phyloP scores from a whole-genome alignment of 306 rosid genomes.

The Dryas alaskensis region DNA sequence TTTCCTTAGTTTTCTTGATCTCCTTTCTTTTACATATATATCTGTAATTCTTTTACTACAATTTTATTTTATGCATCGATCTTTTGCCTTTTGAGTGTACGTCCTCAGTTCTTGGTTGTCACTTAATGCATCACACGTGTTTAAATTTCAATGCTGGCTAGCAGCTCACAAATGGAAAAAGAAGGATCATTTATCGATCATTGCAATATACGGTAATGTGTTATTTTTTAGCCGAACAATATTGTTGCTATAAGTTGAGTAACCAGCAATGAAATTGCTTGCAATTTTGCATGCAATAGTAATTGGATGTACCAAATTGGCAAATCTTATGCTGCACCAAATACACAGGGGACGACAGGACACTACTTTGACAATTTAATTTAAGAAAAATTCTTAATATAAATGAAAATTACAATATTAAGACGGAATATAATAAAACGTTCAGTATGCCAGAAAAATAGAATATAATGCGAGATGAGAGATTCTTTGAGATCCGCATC shows the following conservation, averaged over 20 bases:
- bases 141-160: background rate
- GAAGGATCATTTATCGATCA: background rate
- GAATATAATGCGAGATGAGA: too few relatives aligned
- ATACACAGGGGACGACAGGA: too few relatives aligned
- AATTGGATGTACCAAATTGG: too few relatives aligned
- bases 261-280: too few relatives aligned
- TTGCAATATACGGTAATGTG: background rate
- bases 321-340: too few relatives aligned
- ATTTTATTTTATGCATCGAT: slow-evolving; percentile 1
- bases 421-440: too few relatives aligned
- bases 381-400: too few relatives aligned
- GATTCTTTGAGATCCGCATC: too few relatives aligned
- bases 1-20: slow-evolving; percentile 12
- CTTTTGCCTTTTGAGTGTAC: slow-evolving; percentile 11
- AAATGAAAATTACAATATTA: too few relatives aligned
- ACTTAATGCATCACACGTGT: slow-evolving; percentile 33
- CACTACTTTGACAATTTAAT: too few relatives aligned
- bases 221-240: background rate
- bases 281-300: too few relatives aligned
- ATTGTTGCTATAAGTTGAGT: background rate
- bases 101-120: slow-evolving; percentile 26
- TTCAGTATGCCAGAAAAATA: too few relatives aligned
- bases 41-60: background rate
- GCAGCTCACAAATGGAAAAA: background rate
- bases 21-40: background rate